A percentile compares a stretch with the other conserved stretches of the same genome.
Evolutionary conservation across 2,329 filamentous ascomycete species (phyloP).

Genomic region (Stemphylium vesicarium): DNA sequence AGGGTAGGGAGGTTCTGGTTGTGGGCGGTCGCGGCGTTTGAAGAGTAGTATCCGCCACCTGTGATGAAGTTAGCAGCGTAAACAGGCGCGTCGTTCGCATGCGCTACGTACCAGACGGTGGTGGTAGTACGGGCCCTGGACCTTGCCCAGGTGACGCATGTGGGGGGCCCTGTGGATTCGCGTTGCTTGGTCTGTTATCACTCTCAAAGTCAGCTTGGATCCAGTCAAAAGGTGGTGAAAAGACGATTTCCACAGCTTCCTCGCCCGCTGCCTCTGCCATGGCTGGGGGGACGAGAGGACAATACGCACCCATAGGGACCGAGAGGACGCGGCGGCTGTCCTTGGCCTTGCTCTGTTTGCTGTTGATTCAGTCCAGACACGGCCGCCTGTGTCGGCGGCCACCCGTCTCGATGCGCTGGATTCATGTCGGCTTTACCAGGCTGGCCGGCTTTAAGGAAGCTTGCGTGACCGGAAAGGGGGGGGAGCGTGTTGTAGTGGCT

Average conservation of each 20-base stretch:
- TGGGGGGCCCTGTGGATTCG: conserved; percentile 39
- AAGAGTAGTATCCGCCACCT: conserved; percentile 51
- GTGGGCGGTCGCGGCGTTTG: conserved; percentile 42
- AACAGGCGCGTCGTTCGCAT: conserved; percentile 11
- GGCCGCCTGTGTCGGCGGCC: conserved; percentile 54
- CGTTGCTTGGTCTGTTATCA: conserved; percentile 38
- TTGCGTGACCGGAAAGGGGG: conserved; percentile 15
- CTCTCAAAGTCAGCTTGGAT: conserved; percentile 25
- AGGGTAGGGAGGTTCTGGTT: conserved; percentile 55
- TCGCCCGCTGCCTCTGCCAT: conserved; percentile 24
- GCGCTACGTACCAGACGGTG: conserved; percentile 46
- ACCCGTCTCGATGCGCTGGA: conserved; percentile 50
- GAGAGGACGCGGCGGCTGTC: conserved; percentile 42
- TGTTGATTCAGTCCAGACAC: conserved; percentile 54
- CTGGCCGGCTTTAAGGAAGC: conserved; percentile 34
- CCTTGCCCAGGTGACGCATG: conserved; percentile 48
- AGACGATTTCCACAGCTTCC: conserved; percentile 19
- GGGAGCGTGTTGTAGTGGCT: conserved; percentile 22
- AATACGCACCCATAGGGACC: conserved; percentile 46
- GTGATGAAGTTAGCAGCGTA: conserved; percentile 23
- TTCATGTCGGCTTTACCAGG: conserved; percentile 48
- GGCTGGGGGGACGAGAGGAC: conserved; percentile 5
- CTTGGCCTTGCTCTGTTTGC: conserved; percentile 45
- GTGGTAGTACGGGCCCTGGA: conserved; percentile 47
- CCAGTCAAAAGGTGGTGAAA: conserved; percentile 17